Percentiles rank a stretch among this genome's conserved stretches.
Conservation (phyloP, 148 eudicot species). For the Spergularia bocconei region DNA sequence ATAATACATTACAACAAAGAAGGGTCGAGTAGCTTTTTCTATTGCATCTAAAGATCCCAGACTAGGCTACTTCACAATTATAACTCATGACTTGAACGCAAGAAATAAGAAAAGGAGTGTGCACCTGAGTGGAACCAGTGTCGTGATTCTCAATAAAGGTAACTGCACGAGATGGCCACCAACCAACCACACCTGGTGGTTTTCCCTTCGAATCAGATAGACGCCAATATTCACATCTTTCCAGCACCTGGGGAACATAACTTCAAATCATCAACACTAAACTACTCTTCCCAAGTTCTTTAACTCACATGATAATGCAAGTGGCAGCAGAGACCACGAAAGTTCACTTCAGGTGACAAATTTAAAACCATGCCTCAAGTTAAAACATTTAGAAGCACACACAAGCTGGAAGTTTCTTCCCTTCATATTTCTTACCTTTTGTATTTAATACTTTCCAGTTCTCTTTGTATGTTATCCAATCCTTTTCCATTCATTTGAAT, state of each 20-base stretch:
- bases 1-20: too few relatives aligned
- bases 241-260: conserved; percentile 52
- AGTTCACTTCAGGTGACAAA: not conserved
- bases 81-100: not conserved
- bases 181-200: conserved; percentile 99
- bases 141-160: conserved; percentile 99
- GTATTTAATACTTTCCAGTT: too few relatives aligned
- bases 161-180: conserved; percentile 99
- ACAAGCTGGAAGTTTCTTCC: too few relatives aligned
- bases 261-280: not conserved
- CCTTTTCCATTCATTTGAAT: too few relatives aligned
- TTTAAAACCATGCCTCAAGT: too few relatives aligned
- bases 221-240: conserved; percentile 95
- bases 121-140: conserved; percentile 99
- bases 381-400: too few relatives aligned
- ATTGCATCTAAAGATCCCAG: too few relatives aligned
- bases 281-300: not conserved
- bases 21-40: too few relatives aligned
- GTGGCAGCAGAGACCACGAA: not conserved
- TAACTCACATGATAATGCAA: not conserved
- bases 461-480: too few relatives aligned
- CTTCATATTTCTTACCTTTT: too few relatives aligned
- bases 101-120: conserved; percentile 4
- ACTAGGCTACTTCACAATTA: not conserved
- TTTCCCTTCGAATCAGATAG: conserved; percentile 81